These are phyloP conservation scores for Gleditsia sinensis DNA, from an alignment of 306 rosid genomes.

Conservation along the genomic window DNA sequence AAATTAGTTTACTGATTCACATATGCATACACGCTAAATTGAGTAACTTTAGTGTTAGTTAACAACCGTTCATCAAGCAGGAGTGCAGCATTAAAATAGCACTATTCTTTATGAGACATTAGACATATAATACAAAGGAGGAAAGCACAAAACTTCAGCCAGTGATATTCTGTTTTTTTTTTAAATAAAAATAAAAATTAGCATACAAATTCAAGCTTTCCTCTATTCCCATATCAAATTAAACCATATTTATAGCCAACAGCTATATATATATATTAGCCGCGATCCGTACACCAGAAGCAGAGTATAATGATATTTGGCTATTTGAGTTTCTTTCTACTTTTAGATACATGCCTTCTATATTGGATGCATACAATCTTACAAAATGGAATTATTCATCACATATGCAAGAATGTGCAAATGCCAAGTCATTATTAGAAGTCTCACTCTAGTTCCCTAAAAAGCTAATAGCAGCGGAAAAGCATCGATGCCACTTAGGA, in stretches of 20 bases:
- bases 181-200: neutral
- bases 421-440: slow-evolving; percentile 18
- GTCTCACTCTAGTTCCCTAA: neutral
- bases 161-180: neutral
- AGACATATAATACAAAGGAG: neutral
- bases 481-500: neutral
- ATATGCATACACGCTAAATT: neutral
- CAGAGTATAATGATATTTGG: neutral
- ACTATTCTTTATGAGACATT: neutral
- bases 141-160: neutral
- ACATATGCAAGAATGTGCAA: neutral
- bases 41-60: neutral
- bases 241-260: neutral
- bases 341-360: neutral
- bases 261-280: neutral
- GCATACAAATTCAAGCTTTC: neutral
- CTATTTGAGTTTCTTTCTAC: neutral
- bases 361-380: neutral
- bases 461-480: neutral
- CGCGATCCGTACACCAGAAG: neutral
- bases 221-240: slow-evolving; percentile 8
- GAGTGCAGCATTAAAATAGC: neutral
- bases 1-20: neutral
- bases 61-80: neutral
- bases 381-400: neutral